Evolutionary conservation across 2,329 filamentous ascomycete species (phyloP).

Genomic region (Trichoderma sp.): DNA sequence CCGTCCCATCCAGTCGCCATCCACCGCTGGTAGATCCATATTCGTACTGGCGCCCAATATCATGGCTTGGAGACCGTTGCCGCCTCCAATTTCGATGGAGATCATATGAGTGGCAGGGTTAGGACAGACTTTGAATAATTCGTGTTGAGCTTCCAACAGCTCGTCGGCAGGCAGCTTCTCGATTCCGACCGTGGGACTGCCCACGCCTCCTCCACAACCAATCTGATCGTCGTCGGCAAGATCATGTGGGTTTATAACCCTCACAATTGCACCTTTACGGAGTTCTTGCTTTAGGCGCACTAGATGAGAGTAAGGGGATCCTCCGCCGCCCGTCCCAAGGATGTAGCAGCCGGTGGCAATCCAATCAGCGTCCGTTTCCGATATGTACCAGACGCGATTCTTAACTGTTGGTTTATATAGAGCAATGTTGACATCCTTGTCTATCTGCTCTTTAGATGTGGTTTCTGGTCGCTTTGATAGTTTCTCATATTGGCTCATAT

Average conservation of each 20-base stretch:
- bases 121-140: slow-evolving; percentile 51
- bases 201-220: slow-evolving; percentile 55
- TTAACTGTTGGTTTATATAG: slow-evolving; percentile 49
- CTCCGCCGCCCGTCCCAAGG: slow-evolving; percentile 59
- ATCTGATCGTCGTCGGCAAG: slow-evolving; percentile 50
- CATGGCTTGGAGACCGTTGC: slow-evolving; percentile 59
- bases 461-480: background rate
- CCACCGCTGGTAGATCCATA: slow-evolving; percentile 50
- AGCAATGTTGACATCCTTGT: slow-evolving; percentile 34
- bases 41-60: slow-evolving; percentile 52
- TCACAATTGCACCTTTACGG: slow-evolving; percentile 47
- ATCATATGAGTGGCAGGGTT: slow-evolving; percentile 54
- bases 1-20: slow-evolving; percentile 57
- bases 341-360: slow-evolving; percentile 59
- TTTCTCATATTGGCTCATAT: slow-evolving; percentile 27
- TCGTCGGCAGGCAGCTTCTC: slow-evolving; percentile 60
- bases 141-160: slow-evolving; percentile 48
- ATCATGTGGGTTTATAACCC: slow-evolving; percentile 50
- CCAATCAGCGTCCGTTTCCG: slow-evolving; percentile 56
- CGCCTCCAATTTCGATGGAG: slow-evolving; percentile 64
- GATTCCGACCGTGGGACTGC: slow-evolving; percentile 58
- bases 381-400: slow-evolving; percentile 55
- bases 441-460: background rate
- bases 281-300: slow-evolving; percentile 51
- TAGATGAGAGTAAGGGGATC: slow-evolving; percentile 51